phyloP scores from a whole-genome alignment of 2,329 filamentous ascomycete species.

The Kalmusia sp. region DNA sequence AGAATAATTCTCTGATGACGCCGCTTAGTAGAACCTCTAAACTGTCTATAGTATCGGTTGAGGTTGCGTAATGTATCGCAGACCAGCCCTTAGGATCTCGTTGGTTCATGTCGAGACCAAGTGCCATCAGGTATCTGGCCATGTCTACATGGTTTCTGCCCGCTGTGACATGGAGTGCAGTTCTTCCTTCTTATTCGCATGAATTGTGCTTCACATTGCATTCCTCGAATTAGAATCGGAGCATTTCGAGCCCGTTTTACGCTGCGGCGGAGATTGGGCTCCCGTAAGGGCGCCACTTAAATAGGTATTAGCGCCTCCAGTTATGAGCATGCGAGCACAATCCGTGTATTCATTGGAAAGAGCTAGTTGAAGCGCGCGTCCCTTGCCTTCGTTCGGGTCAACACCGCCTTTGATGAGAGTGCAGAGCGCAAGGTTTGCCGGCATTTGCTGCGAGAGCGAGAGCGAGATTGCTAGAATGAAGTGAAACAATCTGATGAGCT shows the following conservation, averaged over 20 bases:
- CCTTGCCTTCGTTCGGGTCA: neutral
- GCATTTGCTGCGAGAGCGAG: neutral
- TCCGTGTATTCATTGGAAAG: neutral
- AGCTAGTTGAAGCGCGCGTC: neutral
- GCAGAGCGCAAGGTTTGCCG: neutral
- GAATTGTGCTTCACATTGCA: neutral
- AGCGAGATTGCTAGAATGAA: too few species aligned
- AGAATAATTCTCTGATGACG: neutral
- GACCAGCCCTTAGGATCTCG: slow-evolving; percentile 13
- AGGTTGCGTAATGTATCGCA: slow-evolving; percentile 12
- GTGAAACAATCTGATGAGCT: neutral
- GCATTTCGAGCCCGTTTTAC: neutral
- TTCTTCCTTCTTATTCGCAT: slow-evolving; percentile 4
- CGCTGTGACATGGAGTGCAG: slow-evolving; percentile 12
- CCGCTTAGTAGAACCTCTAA: slow-evolving; percentile 4
- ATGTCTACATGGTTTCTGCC: neutral
- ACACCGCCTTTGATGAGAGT: neutral
- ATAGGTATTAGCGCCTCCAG: neutral
- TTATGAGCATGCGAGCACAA: neutral
- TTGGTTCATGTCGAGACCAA: slow-evolving; percentile 5
- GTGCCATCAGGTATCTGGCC: slow-evolving; percentile 7
- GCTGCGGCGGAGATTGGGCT: neutral
- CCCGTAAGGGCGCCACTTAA: neutral
- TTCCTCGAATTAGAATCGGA: neutral
- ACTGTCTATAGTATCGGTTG: neutral